These are phyloP conservation scores for Magnusiomyces magnusii DNA, from an alignment of 1,139 yeast genomes.

Conservation along the genomic window DNA sequence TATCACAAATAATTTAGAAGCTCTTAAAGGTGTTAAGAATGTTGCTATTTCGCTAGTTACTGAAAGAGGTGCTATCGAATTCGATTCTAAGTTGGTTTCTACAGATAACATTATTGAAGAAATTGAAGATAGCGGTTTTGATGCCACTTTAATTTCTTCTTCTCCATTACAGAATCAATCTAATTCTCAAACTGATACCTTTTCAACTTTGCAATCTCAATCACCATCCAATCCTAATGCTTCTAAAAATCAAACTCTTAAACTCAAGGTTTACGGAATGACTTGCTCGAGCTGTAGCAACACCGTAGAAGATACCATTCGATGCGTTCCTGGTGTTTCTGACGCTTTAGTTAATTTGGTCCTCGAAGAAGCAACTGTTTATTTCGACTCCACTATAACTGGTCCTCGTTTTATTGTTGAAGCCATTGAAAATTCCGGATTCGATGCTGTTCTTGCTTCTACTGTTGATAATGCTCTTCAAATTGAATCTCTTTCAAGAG, in stretches of 20 bases:
- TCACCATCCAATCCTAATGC: not conserved
- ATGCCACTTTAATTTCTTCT: constrained; percentile 39
- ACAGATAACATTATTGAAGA: constrained; percentile 38
- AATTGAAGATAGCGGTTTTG: constrained; percentile 75
- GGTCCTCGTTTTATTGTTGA: constrained; percentile 56
- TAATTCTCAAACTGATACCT: not conserved
- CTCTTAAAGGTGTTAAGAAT: constrained; percentile 41
- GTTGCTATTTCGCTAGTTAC: constrained; percentile 66
- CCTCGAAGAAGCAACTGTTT: constrained; percentile 40
- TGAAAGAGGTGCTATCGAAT: constrained; percentile 58
- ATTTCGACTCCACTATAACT: constrained; percentile 38
- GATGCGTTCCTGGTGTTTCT: constrained; percentile 40
- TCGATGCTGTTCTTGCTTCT: constrained; percentile 40
- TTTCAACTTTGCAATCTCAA: not conserved
- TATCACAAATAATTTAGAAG: constrained; percentile 49
- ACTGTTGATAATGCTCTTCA: constrained; percentile 51
- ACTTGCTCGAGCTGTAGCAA: constrained; percentile 54
- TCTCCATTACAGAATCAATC: constrained; percentile 26
- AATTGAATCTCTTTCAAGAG: constrained; percentile 56
- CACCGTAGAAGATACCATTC: constrained; percentile 43
- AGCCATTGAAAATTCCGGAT: constrained; percentile 43
- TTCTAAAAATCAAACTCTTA: constrained; percentile 9
- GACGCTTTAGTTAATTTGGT: constrained; percentile 37
- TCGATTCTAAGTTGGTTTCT: constrained; percentile 32
- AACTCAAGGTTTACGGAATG: constrained; percentile 47